A percentile compares a stretch with the other conserved stretches of the same genome.
These are phyloP conservation scores for Orbilia blumenaviensis DNA, from an alignment of 2,329 filamentous ascomycete genomes.

Conservation along the genomic window DNA sequence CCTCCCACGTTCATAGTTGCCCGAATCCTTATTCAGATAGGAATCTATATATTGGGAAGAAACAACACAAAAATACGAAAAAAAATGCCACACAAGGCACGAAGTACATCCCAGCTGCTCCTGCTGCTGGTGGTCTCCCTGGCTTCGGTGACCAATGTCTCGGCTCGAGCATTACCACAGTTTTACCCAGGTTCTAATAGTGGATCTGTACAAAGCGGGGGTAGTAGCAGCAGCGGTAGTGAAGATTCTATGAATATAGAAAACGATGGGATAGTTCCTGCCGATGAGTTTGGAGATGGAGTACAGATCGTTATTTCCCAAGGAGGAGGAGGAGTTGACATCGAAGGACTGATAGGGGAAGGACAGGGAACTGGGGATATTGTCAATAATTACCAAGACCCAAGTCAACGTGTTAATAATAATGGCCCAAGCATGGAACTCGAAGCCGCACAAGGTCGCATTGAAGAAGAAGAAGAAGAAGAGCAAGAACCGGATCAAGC, in stretches of 20 bases:
- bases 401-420: too few species aligned
- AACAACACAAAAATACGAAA: constrained; percentile 10
- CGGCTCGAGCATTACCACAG: background rate
- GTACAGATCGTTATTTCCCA: background rate
- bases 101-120: background rate
- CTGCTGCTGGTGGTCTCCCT: constrained; percentile 8
- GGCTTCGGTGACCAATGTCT: background rate
- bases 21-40: too few species aligned
- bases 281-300: background rate
- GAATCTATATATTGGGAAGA: too few species aligned
- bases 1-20: background rate
- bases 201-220: background rate
- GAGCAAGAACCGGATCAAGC: too few species aligned
- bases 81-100: constrained; percentile 41
- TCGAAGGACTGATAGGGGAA: background rate
- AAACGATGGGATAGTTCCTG: background rate
- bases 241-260: background rate
- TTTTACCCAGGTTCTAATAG: background rate
- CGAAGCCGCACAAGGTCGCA: too few species aligned
- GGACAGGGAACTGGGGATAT: too few species aligned
- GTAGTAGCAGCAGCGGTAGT: too few species aligned
- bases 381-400: too few species aligned
- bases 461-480: too few species aligned
- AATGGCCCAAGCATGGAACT: too few species aligned
- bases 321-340: background rate